Base-by-base conservation (phyloP, 768 basidiomycete species). In the Leucocoprinus leucothites region DNA sequence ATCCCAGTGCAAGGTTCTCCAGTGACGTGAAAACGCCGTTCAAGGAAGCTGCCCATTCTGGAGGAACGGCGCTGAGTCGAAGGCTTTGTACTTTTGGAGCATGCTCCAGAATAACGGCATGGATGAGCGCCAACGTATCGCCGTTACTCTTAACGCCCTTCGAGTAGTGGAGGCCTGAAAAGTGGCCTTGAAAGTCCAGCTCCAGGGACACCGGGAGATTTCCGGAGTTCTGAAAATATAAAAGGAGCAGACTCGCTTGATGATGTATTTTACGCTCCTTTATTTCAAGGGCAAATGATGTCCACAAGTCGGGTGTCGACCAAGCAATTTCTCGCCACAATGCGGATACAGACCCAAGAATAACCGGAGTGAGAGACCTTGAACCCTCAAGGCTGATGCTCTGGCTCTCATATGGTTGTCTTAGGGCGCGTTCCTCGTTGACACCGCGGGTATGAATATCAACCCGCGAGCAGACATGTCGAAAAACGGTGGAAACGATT, bases 301-400 rank as follows among this genome's bases (percentile, higher is more conserved):
- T 48, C 53, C 53, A 47, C 8, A 48, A 45, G 14, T 54, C 43
- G n/a, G n/a, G 45, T 22, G 53, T 48, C 18, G 53, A 48, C 53
- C 53, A 47, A 19, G 52, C 52, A 18, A 53, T 26, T 13, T 36
- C 31, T 14, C 52, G 42, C 52, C 52, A 53, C 14, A 9, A 31
- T 11, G 43, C 44, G n/a, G 45, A 54, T 7, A 48, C 45, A 18
- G 36, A 44, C 6, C 36, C 53, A 6, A 48, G 19, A 5, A 16
- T 28, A 25, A 52, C 28, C 7, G 51, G 42, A 9, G 43, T n/a
- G 13, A 35, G 26, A 26, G 51, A 41, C 21, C 51, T 41, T 24
- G 42, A 28, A 14, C 43, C 51, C 51, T 44, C 51, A 19, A 42
- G 41, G 25, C 41, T 38, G 26, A n/a, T 18, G n/a, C 4, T 41